Base-by-base conservation (phyloP, 768 basidiomycete genomes). In the Gautieria morchelliformis region DNA sequence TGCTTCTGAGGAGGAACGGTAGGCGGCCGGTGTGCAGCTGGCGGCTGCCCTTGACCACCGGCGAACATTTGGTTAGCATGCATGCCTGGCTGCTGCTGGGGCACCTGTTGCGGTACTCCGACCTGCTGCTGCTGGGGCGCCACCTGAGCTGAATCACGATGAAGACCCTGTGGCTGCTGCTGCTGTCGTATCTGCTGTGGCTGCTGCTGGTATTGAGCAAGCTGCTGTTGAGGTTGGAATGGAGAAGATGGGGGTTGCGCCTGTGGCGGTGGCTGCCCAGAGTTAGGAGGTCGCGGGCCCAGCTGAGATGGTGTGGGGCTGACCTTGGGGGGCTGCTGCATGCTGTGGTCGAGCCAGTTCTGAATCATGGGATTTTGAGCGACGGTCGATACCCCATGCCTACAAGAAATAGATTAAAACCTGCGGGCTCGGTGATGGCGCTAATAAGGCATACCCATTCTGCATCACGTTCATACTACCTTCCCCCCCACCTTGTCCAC, bases 1-100 rank as follows among this genome's bases (percentile, higher is more conserved):
- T 68, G 64, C 60, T 72, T 72, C 60, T 63, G 65, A 61, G 73
- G 78, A 53, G 73, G 68, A 40, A 74, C 53, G 15, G 53, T 55
- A 11, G 53, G 53, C 11, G 53, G 53, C 35, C 53, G 53, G 22
- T 44, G 39, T 19, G 40, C 53, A 42, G 30, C 40, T 22, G 32
- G 41, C 17, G 39, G 30, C n/a, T 55, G 53, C 15, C 41, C 41
- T 53, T 53, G 33, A 19, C 37, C 39, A 14, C 10, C 14, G 27
- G 41, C 20, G 27, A 55, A 55, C 53, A 55, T 44, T 42, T 35
- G 45, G 3, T 40, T 40, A 15, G 19, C 22, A 12, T 24, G 22
- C n/a, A 32, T 20, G 2, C 17, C 37, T 48, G 46, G 30, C 37
- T 57, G 56, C 30, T 57, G 56, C 35, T 53, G 52, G 20, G 41